Conservation (phyloP, 805 yeast species). For the Ogataea zsoltii region DNA sequence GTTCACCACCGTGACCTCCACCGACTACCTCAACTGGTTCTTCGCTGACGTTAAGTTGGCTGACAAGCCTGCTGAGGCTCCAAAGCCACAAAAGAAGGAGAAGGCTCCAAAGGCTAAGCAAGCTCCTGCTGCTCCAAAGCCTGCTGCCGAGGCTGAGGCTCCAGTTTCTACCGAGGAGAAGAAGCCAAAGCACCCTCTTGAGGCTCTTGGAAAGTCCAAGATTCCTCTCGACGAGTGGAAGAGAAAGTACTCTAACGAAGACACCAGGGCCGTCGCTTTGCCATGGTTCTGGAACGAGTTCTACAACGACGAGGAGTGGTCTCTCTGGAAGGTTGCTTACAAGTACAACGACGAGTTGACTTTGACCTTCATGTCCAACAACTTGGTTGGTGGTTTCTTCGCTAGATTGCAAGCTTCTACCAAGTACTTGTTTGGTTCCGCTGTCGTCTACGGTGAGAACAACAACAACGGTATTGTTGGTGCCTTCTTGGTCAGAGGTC, state of each 20-base stretch:
- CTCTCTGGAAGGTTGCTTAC: conserved; percentile 93
- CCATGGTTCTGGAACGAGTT: conserved; percentile 97
- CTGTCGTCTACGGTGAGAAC: conserved; percentile 98
- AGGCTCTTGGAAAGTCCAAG: conserved; percentile 69
- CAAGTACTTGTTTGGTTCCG: conserved; percentile 90
- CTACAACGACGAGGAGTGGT: conserved; percentile 91
- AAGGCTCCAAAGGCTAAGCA: conserved; percentile 45
- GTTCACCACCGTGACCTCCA: conserved; percentile 47
- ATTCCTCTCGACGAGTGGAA: conserved; percentile 89
- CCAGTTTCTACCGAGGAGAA: conserved; percentile 51
- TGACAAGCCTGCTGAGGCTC: conserved; percentile 65
- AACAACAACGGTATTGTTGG: conserved; percentile 97
- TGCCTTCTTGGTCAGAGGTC: conserved; percentile 94
- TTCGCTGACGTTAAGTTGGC: conserved; percentile 55
- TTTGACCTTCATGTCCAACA: conserved; percentile 96
- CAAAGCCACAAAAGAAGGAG: conserved; percentile 75
- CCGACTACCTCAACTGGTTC: conserved; percentile 47
- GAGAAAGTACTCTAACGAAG: conserved; percentile 95
- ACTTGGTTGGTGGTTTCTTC: conserved; percentile 97
- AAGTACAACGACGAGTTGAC: conserved; percentile 98
- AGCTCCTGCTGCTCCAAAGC: conserved; percentile 31
- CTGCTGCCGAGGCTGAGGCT: conserved; percentile 35
- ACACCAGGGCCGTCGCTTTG: conserved; percentile 88
- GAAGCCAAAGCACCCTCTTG: conserved; percentile 92
- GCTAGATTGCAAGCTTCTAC: conserved; percentile 89